Percentiles rank a stretch among this genome's conserved stretches.
These are phyloP conservation scores for Hortiboletus campestris DNA, from an alignment of 768 basidiomycete genomes.

Conservation along the genomic window DNA sequence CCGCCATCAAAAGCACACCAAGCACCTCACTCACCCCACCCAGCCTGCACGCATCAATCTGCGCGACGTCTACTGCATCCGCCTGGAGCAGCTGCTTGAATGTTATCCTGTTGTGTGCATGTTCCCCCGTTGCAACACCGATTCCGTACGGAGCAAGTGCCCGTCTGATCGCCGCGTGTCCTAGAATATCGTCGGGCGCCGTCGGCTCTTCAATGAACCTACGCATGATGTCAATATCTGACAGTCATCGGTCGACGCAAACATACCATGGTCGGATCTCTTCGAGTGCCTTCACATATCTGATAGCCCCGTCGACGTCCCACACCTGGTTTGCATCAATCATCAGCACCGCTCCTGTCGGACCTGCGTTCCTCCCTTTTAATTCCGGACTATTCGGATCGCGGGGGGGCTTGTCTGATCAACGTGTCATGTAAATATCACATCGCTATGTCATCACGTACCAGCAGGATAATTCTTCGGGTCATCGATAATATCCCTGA, in stretches of 20 bases:
- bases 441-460: conserved; percentile 29
- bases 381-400: conserved; percentile 59
- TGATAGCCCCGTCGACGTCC: conserved; percentile 76
- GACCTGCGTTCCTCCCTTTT: conserved; percentile 85
- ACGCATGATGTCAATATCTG: conserved; percentile 1
- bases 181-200: conserved; percentile 87
- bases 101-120: conserved; percentile 92
- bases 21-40: conserved; percentile 91
- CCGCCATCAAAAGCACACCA: conserved; percentile 84
- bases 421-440: not conserved
- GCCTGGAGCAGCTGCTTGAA: conserved; percentile 83
- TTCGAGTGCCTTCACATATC: conserved; percentile 58
- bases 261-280: conserved; percentile 50
- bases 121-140: conserved; percentile 92
- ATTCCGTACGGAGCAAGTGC: conserved; percentile 77
- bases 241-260: not conserved
- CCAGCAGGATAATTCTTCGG: conserved; percentile 63
- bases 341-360: conserved; percentile 90
- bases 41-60: conserved; percentile 85
- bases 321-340: conserved; percentile 95
- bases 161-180: conserved; percentile 77
- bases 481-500: conserved; percentile 91
- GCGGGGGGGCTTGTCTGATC: conserved; percentile 36
- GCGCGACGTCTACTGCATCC: conserved; percentile 86
- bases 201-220: conserved; percentile 94